Evolutionary conservation across 1,284 basidiomycete genomes (phyloP).

Genomic region (Malassezia globosa): DNA sequence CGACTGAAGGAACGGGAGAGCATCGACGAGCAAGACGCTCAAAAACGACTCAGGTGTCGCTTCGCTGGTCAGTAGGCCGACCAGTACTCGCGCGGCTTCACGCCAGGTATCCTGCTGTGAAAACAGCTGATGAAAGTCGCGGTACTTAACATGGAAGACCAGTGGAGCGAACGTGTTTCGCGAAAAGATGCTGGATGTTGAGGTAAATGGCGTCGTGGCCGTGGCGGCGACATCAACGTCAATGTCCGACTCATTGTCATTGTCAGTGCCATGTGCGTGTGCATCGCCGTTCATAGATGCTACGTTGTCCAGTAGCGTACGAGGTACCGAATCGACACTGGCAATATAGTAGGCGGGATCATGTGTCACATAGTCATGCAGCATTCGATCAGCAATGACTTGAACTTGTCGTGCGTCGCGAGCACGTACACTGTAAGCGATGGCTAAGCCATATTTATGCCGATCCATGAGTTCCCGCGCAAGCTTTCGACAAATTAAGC

Average conservation of each 20-base stretch:
- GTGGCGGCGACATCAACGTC: constrained; percentile 13
- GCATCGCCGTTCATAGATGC: not conserved
- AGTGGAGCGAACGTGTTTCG: constrained; percentile 23
- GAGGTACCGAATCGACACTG: constrained; percentile 38
- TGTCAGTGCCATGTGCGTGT: no score
- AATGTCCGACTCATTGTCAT: not conserved
- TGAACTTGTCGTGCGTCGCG: constrained; percentile 32
- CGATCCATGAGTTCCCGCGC: constrained; percentile 19
- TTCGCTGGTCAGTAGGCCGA: constrained; percentile 36
- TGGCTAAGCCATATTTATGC: constrained; percentile 31
- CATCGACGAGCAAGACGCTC: constrained; percentile 38
- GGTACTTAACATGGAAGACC: constrained; percentile 38
- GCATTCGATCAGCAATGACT: constrained; percentile 32
- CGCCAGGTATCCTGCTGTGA: constrained; percentile 20
- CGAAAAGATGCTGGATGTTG: constrained; percentile 22
- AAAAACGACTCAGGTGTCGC: constrained; percentile 38
- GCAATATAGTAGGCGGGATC: constrained; percentile 29
- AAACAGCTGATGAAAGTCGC: constrained; percentile 38
- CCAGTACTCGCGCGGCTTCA: constrained; percentile 30
- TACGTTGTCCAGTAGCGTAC: constrained; percentile 23
- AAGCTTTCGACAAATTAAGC: constrained; percentile 31
- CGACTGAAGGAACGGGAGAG: constrained; percentile 31
- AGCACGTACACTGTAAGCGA: constrained; percentile 40
- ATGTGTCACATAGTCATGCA: constrained; percentile 29
- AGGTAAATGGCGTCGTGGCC: not conserved